Conservation (phyloP, 257 asterid genomes). For the Fraxinus excelsior region DNA sequence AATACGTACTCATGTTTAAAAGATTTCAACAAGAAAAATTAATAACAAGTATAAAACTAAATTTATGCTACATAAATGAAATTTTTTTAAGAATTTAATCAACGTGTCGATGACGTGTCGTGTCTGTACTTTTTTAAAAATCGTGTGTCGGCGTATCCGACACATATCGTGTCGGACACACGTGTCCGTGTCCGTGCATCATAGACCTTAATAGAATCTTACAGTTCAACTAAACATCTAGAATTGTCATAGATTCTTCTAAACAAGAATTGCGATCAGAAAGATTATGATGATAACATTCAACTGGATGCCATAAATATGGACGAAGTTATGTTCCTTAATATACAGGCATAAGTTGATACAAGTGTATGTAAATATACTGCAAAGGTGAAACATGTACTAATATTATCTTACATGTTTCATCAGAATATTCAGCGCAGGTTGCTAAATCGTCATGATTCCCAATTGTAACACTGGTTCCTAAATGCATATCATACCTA, state of each 20-base stretch:
- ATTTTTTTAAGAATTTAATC: no score
- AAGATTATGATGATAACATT: conserved; percentile 10
- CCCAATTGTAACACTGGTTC: conserved; percentile 52
- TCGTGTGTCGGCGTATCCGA: no score
- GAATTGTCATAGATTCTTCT: background rate
- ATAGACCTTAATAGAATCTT: background rate
- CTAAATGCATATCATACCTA: conserved; percentile 80
- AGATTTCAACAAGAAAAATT: no score
- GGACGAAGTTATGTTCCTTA: conserved; percentile 6
- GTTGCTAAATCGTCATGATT: conserved; percentile 72
- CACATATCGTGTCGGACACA: no score
- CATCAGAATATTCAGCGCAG: conserved; percentile 72
- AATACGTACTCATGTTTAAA: no score
- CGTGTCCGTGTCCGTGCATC: no score
- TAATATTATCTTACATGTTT: conserved; percentile 59
- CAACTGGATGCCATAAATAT: background rate
- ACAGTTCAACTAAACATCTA: background rate
- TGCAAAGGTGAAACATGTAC: conserved; percentile 6
- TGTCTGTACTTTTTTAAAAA: no score
- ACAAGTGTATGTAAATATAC: background rate
- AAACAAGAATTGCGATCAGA: conserved; percentile 1
- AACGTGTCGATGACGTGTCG: no score
- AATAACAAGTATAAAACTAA: no score
- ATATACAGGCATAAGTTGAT: conserved; percentile 1
- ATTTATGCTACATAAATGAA: no score